Conservation (phyloP, 768 basidiomycete genomes). For the Filobasidium wieringae region DNA sequence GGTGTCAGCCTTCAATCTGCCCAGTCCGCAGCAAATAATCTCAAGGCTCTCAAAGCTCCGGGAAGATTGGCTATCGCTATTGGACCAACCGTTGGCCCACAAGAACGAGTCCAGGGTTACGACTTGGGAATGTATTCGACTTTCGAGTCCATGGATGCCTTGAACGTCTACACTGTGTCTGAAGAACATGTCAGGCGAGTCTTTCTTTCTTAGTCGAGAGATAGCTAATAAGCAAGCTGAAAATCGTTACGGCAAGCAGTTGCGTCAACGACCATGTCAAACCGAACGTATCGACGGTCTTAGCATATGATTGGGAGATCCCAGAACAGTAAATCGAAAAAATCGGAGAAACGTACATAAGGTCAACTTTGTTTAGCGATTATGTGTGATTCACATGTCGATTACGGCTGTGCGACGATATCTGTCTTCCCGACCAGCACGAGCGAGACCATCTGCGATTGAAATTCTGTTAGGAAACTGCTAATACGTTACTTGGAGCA, state of each 20-base stretch:
- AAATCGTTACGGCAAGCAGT: not conserved
- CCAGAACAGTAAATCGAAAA: not conserved
- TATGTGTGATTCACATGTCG: too few relatives aligned
- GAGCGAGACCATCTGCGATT: too few relatives aligned
- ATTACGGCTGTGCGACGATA: too few relatives aligned
- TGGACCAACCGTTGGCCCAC: not conserved
- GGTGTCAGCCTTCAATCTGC: not conserved
- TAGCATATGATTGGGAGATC: constrained; percentile 12
- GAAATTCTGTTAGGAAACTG: too few relatives aligned
- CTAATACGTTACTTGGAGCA: too few relatives aligned
- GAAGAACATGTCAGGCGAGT: constrained; percentile 15
- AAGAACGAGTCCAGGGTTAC: constrained; percentile 2
- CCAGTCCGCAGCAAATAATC: not conserved
- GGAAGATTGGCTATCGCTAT: not conserved
- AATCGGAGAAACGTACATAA: too few relatives aligned
- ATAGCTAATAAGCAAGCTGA: not conserved
- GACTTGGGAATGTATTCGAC: constrained; percentile 11
- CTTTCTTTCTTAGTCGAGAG: not conserved
- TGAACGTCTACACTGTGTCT: constrained; percentile 7
- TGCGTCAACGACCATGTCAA: constrained; percentile 12
- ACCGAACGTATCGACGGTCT: not conserved
- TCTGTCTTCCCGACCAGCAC: too few relatives aligned
- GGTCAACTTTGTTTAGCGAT: too few relatives aligned
- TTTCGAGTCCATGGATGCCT: constrained; percentile 5
- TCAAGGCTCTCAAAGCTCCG: not conserved